Base-by-base conservation (phyloP, 169 alveolate species). In the Cardiosporidium cionae region DNA sequence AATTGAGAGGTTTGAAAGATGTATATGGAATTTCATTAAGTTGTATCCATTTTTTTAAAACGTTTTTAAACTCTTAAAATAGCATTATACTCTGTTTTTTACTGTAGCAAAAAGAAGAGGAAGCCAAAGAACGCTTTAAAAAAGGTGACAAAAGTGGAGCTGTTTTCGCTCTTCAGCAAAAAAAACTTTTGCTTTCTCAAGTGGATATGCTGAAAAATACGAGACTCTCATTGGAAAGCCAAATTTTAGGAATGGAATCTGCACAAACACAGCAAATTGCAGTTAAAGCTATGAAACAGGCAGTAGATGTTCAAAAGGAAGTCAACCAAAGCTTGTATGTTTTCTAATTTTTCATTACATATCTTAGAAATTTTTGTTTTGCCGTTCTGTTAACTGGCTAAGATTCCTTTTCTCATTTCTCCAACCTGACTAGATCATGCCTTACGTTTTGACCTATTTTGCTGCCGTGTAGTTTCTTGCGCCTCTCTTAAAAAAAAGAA, bases 121-220 rank as follows among this genome's bases (percentile, higher is more conserved):
- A 58, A 0, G 66, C 76, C 7, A 52, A 58, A 23, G 33, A 44
- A 52, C 66, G 68, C 2, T 67, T 33, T 33, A 52, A 54, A 22
- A 6, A 52, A 1, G 73, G 73, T 0, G 73, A 73, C 68, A 65
- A 63, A 53, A 58, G 74, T 6, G 80, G 80, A 25, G 80, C 80
- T 6, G 63, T 73, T 66, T 44, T 73, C 62, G 69, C 72, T 27
- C 68, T 73, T 54, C 44, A 65, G 32, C 1, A 74, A 27, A 73
- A 73, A 69, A 63, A 73, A 32, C 28, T 73, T 32, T 64, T 36
- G 52, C 65, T 44, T 23, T 33, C 34, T 7, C 70, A 73, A 27
- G 37, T 73, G 80, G 53, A 63, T 36, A 64, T 54, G 27, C 9
- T 73, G 9, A 34, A 35, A 52, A 73, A 65, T n/a, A 32, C 72